phyloP scores from a whole-genome alignment of 768 basidiomycete genomes.

The Boletales sp. region DNA sequence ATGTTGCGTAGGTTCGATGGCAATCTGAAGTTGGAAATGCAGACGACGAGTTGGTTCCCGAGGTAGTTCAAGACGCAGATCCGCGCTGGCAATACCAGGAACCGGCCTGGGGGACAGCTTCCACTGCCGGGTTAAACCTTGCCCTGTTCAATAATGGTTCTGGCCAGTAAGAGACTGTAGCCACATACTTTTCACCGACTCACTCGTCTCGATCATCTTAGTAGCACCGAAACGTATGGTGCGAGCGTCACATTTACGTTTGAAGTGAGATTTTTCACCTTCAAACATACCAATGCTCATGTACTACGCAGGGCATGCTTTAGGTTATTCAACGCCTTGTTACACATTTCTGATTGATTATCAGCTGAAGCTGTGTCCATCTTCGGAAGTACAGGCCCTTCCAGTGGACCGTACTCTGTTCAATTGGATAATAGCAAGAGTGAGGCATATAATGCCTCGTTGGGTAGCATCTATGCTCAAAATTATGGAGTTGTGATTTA shows the following conservation, averaged over 20 bases:
- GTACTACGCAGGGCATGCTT: slow-evolving; percentile 18
- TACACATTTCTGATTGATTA: background rate
- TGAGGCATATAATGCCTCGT: slow-evolving; percentile 17
- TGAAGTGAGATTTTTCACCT: slow-evolving; percentile 27
- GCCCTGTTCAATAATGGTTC: slow-evolving; percentile 40
- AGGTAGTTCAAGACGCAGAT: slow-evolving; percentile 35
- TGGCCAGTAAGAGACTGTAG: slow-evolving; percentile 35
- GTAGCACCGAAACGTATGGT: slow-evolving; percentile 32
- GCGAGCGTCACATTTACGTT: slow-evolving; percentile 39
- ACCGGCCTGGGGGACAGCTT: slow-evolving; percentile 34
- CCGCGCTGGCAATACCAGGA: slow-evolving; percentile 38
- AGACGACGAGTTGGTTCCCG: slow-evolving; percentile 9
- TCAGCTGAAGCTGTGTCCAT: slow-evolving; percentile 43
- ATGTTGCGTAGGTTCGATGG: slow-evolving; percentile 24
- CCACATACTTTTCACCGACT: background rate
- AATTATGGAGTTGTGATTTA: slow-evolving; percentile 31
- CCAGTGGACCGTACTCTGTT: slow-evolving; percentile 33
- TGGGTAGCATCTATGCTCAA: slow-evolving; percentile 7
- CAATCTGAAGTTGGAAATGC: slow-evolving; percentile 25
- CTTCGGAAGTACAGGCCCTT: slow-evolving; percentile 41
- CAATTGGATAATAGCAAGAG: slow-evolving; percentile 34
- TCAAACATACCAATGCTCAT: slow-evolving; percentile 3
- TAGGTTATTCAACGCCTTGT: background rate
- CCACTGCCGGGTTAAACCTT: slow-evolving; percentile 26
- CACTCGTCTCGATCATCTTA: slow-evolving; percentile 11